Percentiles rank a stretch among this genome's conserved stretches.
phyloP scores from a whole-genome alignment of 1,284 basidiomycete species.

The Uromyces viciae-fabae region DNA sequence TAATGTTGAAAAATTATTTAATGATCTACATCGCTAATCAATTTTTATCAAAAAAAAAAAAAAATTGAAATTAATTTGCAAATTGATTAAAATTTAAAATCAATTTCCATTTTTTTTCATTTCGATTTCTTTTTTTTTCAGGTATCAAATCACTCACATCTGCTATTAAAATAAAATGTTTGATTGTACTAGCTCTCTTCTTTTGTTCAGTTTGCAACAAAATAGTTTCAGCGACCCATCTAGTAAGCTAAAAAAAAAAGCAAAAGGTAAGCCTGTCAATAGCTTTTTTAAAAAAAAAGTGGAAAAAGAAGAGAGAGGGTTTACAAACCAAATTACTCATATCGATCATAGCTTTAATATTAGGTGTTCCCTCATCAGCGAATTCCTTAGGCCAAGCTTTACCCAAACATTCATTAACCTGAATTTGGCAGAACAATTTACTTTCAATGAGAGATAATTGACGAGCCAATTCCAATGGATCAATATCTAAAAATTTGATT shows the following conservation, averaged over 20 bases:
- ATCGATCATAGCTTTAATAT: slow-evolving; percentile 84
- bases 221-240: slow-evolving; percentile 91
- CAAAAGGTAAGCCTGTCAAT: not conserved
- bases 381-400: slow-evolving; percentile 56
- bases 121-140: too few species aligned
- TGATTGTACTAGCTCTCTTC: slow-evolving; percentile 74
- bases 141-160: slow-evolving; percentile 74
- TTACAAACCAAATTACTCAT: slow-evolving; percentile 77
- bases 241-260: slow-evolving; percentile 59
- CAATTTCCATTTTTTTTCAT: too few species aligned
- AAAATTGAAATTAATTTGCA: slow-evolving; percentile 45
- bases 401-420: slow-evolving; percentile 80
- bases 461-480: slow-evolving; percentile 83
- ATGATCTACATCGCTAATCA: slow-evolving; percentile 73
- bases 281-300: too few species aligned
- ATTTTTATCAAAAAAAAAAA: not conserved
- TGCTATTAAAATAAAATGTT: slow-evolving; percentile 87
- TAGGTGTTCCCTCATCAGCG: slow-evolving; percentile 59
- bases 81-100: not conserved
- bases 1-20: slow-evolving; percentile 95
- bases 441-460: slow-evolving; percentile 93
- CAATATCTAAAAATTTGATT: slow-evolving; percentile 79
- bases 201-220: slow-evolving; percentile 79
- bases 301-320: not conserved
- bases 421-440: slow-evolving; percentile 78